phyloP scores from a whole-genome alignment of 179 eudicot species.

The Beta macrorhiza region DNA sequence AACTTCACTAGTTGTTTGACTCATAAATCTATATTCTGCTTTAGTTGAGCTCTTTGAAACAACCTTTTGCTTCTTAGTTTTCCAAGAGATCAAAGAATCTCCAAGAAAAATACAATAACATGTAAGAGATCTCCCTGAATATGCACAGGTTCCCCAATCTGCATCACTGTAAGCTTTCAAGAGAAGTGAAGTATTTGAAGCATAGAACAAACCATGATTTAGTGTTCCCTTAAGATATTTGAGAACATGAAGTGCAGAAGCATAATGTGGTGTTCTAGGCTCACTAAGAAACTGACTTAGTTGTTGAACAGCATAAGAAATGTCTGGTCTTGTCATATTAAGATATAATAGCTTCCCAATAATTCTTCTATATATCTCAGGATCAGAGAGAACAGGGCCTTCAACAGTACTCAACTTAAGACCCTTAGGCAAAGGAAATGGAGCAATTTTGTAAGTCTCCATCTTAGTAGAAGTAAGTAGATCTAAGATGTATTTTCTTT shows the following conservation, averaged over 20 bases:
- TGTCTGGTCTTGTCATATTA: neutral
- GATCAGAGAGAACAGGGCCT: neutral
- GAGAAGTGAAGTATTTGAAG: neutral
- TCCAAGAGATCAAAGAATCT: neutral
- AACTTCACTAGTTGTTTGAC: neutral
- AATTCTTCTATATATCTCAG: neutral
- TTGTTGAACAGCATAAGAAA: neutral
- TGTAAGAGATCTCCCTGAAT: neutral
- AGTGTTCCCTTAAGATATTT: neutral
- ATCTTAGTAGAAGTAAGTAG: neutral
- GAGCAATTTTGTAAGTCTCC: neutral
- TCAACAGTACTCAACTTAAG: neutral
- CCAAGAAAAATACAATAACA: constrained; percentile 9
- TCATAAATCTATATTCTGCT: neutral
- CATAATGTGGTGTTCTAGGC: too few relatives aligned
- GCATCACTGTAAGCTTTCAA: neutral
- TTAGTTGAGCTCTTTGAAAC: neutral
- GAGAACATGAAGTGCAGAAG: too few relatives aligned
- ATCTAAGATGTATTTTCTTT: neutral
- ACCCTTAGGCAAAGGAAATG: neutral
- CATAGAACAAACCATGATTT: neutral
- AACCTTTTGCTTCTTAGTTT: neutral
- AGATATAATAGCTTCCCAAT: neutral
- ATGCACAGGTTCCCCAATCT: neutral
- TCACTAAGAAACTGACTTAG: too few relatives aligned